A percentile compares a stretch with the other conserved stretches of the same genome.
Conservation (phyloP, 345 rosid genomes). For the Salix viminalis region DNA sequence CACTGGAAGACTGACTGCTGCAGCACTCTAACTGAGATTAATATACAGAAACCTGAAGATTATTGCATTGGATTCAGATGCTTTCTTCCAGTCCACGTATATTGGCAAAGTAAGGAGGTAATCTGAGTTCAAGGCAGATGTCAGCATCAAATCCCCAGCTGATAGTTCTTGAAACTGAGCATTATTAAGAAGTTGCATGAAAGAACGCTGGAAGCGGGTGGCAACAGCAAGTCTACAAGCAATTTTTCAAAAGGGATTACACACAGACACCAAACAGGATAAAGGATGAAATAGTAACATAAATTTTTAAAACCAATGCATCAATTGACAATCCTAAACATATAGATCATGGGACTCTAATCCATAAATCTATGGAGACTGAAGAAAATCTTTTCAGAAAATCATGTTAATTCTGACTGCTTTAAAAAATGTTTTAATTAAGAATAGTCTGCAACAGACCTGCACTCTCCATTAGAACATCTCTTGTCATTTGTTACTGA, state of each 20-base stretch:
- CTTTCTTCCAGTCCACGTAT: constrained; percentile 85
- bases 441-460: constrained; percentile 20
- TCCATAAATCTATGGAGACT: too few species aligned
- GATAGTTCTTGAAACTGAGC: constrained; percentile 95
- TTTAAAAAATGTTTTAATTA: too few species aligned
- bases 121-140: constrained; percentile 82
- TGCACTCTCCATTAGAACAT: constrained; percentile 35
- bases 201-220: constrained; percentile 83
- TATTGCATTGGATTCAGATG: constrained; percentile 80
- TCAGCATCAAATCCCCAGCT: constrained; percentile 71
- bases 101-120: constrained; percentile 91
- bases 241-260: constrained; percentile 5
- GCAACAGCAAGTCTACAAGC: constrained; percentile 64
- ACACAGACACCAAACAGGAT: not conserved
- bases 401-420: too few species aligned
- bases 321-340: too few species aligned
- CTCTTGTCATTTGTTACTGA: constrained; percentile 31
- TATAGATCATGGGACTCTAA: too few species aligned
- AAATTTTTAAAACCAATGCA: not conserved
- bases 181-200: constrained; percentile 75
- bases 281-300: not conserved
- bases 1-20: not conserved
- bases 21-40: not conserved
- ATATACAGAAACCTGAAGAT: constrained; percentile 59
- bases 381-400: too few species aligned